Conservation (phyloP, 164 flowering plant species). For the Cinnamomum micranthum region DNA sequence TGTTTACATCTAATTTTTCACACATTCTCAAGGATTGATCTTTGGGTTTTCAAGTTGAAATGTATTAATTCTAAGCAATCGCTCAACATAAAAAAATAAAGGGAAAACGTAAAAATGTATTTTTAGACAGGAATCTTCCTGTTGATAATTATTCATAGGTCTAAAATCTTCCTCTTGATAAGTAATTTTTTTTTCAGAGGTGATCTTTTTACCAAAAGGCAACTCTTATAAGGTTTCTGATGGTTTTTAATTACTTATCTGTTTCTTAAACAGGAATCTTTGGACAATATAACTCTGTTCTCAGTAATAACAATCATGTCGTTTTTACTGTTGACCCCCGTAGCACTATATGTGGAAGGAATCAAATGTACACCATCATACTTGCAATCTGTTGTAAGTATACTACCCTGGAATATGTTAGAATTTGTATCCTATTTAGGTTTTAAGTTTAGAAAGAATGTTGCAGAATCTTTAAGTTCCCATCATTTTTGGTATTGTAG, state of each 20-base stretch:
- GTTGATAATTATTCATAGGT: too few relatives aligned
- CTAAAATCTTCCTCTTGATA: neutral
- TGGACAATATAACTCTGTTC: slow-evolving; percentile 79
- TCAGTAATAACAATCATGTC: slow-evolving; percentile 71
- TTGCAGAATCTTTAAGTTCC: neutral
- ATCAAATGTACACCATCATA: slow-evolving; percentile 62
- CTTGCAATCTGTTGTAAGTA: slow-evolving; percentile 60
- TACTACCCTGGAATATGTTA: neutral
- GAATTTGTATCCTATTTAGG: neutral
- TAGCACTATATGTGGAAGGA: slow-evolving; percentile 62
- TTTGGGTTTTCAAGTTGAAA: too few relatives aligned
- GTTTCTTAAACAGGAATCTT: slow-evolving; percentile 57
- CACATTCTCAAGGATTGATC: too few relatives aligned
- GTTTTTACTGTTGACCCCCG: slow-evolving; percentile 49
- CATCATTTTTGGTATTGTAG: slow-evolving; percentile 23
- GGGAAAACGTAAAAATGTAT: too few relatives aligned
- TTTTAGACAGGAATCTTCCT: too few relatives aligned
- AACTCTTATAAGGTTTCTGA: neutral
- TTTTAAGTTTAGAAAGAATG: neutral
- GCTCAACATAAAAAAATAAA: too few relatives aligned
- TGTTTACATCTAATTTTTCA: too few relatives aligned
- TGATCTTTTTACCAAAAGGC: neutral
- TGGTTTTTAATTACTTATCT: slow-evolving; percentile 8
- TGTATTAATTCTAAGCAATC: too few relatives aligned
- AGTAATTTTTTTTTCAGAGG: neutral